Evolutionary conservation across 352 stramenopile species (phyloP), one percentile per base, ranked within the genome.

Genomic region (Stramenopiles sp.): DNA sequence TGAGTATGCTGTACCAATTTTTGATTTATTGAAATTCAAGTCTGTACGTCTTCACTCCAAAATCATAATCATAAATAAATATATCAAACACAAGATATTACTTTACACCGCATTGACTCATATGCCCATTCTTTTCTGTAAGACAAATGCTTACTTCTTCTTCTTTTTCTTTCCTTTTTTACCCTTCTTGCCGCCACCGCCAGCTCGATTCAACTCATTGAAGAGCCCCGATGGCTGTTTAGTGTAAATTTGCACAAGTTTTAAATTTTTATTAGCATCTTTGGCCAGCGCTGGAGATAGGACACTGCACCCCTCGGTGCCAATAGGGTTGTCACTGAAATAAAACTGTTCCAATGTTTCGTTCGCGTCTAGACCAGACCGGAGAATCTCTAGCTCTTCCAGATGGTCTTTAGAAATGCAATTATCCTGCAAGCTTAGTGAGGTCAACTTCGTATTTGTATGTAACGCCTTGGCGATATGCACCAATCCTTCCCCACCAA

Each of bases 401-500:
- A 55, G 14, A 55, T 55, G 4, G 14, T 55, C 39, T 55, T 55
- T 4, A 55, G 39, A 55, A 14, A 55, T 55, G 14, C 39, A 55
- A 78, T 78, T 78, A 33, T 78, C 71, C 14, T 78, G 71, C 14
- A 78, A 78, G 22, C 31, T 78, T 78, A 78, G 14, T 31, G 71
- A 78, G 4, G 30, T 14, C 22, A 78, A 78, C 14, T 78, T 78
- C 14, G 30, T 14, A 81, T 93, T 88, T 76, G 88, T 88, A 75
- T 91, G 91, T 0, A 93, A 83, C 7, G 87, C 89, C 30, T 91
- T 85, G 27, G 89, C 89, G 14, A 93, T 75, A 31, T 86, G 86
- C 32, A 90, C 83, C 0, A 81, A 88, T 25, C 89, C 89, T 22
- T 81, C 85, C 81, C 92, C 89, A 29, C 87, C 87, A 82, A 93